A percentile compares a stretch with the other conserved stretches of the same genome.
These are phyloP conservation scores for Marsdenia floribunda DNA, from an alignment of 257 asterid species.

Conservation along the genomic window DNA sequence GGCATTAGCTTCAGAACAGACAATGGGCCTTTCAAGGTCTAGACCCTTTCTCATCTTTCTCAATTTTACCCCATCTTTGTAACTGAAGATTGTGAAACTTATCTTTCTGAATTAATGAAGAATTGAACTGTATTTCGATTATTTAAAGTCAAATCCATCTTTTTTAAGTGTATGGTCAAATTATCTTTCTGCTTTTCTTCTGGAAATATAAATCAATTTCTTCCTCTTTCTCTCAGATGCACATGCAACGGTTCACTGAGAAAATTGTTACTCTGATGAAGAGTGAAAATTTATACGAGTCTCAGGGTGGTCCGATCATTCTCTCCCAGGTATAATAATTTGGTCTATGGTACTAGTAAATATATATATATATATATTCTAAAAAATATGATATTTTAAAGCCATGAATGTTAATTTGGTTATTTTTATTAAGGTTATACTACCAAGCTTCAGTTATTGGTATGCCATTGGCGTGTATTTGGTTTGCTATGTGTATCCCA, in stretches of 20 bases:
- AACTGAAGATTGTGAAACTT: neutral
- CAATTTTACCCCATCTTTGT: neutral
- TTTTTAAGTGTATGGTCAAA: neutral
- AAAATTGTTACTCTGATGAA: constrained; percentile 76
- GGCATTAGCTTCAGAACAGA: constrained; percentile 92
- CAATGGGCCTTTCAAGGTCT: constrained; percentile 86
- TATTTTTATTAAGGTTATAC: neutral
- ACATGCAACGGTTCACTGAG: constrained; percentile 73
- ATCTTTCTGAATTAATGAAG: neutral
- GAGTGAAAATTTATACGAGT: constrained; percentile 61
- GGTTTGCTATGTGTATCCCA: neutral
- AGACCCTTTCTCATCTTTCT: neutral
- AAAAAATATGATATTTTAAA: too few relatives aligned
- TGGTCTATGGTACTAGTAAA: neutral
- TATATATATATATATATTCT: too few relatives aligned
- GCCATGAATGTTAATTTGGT: neutral
- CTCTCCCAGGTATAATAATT: constrained; percentile 66
- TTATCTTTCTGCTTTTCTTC: neutral
- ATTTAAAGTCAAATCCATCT: neutral
- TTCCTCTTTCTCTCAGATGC: constrained; percentile 50
- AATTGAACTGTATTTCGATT: neutral
- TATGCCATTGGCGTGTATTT: neutral
- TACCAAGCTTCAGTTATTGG: neutral
- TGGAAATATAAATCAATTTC: constrained; percentile 11
- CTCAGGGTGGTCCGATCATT: constrained; percentile 91